Percentiles rank a stretch among this genome's conserved stretches.
These are phyloP conservation scores for Globisporangium spiculum DNA, from an alignment of 352 stramenopile genomes.

Conservation along the genomic window DNA sequence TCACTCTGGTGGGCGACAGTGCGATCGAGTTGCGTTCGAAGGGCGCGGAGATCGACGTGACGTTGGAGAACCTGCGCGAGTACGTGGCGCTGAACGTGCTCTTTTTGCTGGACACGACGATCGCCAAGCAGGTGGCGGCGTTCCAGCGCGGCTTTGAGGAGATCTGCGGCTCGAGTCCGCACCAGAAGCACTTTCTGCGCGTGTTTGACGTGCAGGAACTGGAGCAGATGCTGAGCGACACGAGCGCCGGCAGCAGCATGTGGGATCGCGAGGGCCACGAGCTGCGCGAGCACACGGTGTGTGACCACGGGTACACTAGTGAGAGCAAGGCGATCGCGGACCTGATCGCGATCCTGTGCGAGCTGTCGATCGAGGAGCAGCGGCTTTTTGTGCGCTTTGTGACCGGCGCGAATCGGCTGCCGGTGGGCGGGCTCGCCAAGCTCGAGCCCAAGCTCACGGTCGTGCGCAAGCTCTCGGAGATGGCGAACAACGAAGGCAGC, in stretches of 20 bases:
- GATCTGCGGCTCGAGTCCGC: constrained; percentile 39
- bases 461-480: constrained; percentile 71
- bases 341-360: constrained; percentile 75
- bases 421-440: constrained; percentile 73
- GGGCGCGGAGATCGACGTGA: constrained; percentile 48
- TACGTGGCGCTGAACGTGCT: constrained; percentile 57
- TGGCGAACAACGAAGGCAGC: constrained; percentile 11
- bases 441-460: constrained; percentile 88
- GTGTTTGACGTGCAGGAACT: constrained; percentile 68
- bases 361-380: constrained; percentile 65
- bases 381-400: constrained; percentile 88
- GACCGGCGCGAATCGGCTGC: constrained; percentile 84
- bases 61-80: constrained; percentile 35
- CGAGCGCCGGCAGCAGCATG: constrained; percentile 36
- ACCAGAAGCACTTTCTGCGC: constrained; percentile 35
- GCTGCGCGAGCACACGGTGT: constrained; percentile 78
- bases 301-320: constrained; percentile 78
- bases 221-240: constrained; percentile 59
- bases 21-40: constrained; percentile 48
- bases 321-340: constrained; percentile 63
- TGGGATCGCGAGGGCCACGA: constrained; percentile 72
- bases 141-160: constrained; percentile 70
- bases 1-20: constrained; percentile 71
- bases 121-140: constrained; percentile 54
- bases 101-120: constrained; percentile 64